Evolutionary conservation across 2,329 filamentous ascomycete species (phyloP).

Genomic region (Penicillium glabrum): DNA sequence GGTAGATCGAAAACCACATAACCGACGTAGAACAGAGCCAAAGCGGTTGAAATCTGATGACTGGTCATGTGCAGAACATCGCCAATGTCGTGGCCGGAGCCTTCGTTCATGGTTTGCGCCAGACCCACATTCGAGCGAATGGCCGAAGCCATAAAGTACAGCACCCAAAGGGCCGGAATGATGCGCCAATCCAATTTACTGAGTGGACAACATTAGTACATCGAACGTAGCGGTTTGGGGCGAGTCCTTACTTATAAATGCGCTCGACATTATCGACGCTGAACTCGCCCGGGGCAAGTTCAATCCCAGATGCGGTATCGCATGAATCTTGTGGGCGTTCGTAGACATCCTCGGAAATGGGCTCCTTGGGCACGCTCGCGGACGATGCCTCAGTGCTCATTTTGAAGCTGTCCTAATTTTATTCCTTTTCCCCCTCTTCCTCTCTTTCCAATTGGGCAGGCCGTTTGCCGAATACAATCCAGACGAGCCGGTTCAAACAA

Average conservation of each 20-base stretch:
- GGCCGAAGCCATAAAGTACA: conserved; percentile 90
- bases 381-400: conserved; percentile 3
- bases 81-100: conserved; percentile 70
- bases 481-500: neutral
- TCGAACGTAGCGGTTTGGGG: neutral
- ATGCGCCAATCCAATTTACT: conserved; percentile 61
- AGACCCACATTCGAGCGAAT: conserved; percentile 90
- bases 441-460: neutral
- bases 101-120: conserved; percentile 88
- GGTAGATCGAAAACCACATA: conserved; percentile 89
- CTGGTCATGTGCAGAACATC: conserved; percentile 67
- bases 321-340: conserved; percentile 8
- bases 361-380: conserved; percentile 10
- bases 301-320: conserved; percentile 5
- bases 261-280: conserved; percentile 37
- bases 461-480: neutral
- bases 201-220: neutral
- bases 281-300: conserved; percentile 28
- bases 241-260: conserved; percentile 34
- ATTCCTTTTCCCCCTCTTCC: neutral
- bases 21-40: conserved; percentile 88
- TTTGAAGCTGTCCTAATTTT: neutral
- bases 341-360: conserved; percentile 7
- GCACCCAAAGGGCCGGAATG: conserved; percentile 76
- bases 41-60: conserved; percentile 77